Evolutionary conservation across 2,329 filamentous ascomycete genomes (phyloP), one percentile per base, ranked within the genome.

Genomic region (Lachnellula arida): DNA sequence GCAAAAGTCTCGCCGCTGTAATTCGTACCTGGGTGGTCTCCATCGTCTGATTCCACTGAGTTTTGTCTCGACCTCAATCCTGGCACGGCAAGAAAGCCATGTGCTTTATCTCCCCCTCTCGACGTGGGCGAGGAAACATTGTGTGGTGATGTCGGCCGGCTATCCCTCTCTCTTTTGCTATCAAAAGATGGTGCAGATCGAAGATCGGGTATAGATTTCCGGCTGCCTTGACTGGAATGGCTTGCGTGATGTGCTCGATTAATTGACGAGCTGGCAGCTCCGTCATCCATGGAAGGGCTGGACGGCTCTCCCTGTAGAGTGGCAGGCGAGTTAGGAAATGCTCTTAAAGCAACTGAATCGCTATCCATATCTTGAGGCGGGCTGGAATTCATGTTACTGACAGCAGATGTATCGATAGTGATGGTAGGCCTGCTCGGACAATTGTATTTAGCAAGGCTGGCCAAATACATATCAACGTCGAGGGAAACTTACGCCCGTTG

Each of bases 141-240:
- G 68, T 87, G 85, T 5, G 84, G 82, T 42, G 85, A 87, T 2
- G 80, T 85, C 11, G 85, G 85, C 63, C 83, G 75, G 64, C 81
- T 84, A 46, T 82, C 81, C 59, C 79, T 44, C 12, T 44, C 42
- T 5, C 11, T 17, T 59, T 76, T 75, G 61, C 76, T 81, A 40
- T 87, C 84, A 54, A 84, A 85, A 14, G 82, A 85, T 50, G 72
- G 75, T 51, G 78, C 75, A 17, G 75, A 75, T 54, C 78, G 77
- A 46, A 79, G 68, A 62, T 86, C 81, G 1, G 78, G 62, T 54
- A 67, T 63, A 17, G 67, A 69, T 54, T 62, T 63, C 34, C 56
- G 57, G 51, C 67, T 68, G 37, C 59, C 57, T 37, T 66, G 62
- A 57, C 64, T 70, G 6, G 58, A 55, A 39, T 66, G 67, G 47